A percentile compares a stretch with the other conserved stretches of the same genome.
These are phyloP conservation scores for Dendrostoma leiphaemia DNA, from an alignment of 2,329 filamentous ascomycete species.

Conservation along the genomic window DNA sequence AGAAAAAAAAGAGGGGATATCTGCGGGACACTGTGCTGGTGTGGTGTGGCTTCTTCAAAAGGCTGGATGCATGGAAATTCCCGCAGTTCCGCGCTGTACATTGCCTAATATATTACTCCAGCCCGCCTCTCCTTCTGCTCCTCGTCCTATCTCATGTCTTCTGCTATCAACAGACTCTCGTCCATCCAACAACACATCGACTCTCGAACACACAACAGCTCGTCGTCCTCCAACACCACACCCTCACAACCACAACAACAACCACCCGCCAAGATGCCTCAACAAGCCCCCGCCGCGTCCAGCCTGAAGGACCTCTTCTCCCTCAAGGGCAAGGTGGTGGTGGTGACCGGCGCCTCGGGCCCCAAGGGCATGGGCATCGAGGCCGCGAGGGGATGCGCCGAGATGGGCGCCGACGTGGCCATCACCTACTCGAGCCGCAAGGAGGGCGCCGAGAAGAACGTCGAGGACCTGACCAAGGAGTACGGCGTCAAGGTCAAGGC, in stretches of 20 bases:
- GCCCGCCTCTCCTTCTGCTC: not conserved
- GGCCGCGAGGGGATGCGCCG: constrained; percentile 64
- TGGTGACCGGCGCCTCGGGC: constrained; percentile 65
- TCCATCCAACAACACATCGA: not conserved
- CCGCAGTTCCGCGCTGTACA: not conserved
- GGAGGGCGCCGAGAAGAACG: constrained; percentile 63
- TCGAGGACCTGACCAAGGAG: constrained; percentile 59
- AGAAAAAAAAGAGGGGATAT: not conserved
- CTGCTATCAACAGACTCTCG: not conserved
- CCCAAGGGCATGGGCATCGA: constrained; percentile 68
- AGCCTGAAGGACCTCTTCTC: constrained; percentile 65
- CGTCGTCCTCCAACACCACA: not conserved
- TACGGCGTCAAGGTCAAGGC: constrained; percentile 66
- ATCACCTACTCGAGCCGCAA: constrained; percentile 71
- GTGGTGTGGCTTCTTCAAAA: too few relatives aligned
- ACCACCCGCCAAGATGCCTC: constrained; percentile 47
- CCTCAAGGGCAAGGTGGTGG: constrained; percentile 67
- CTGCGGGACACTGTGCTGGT: not conserved
- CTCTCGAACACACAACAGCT: not conserved
- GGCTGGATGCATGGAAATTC: not conserved
- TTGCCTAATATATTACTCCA: too few relatives aligned
- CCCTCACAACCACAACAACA: not conserved
- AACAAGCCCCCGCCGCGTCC: constrained; percentile 53
- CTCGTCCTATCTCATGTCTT: not conserved
- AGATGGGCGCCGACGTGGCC: constrained; percentile 67